Percentiles rank a stretch among this genome's conserved stretches.
These are phyloP conservation scores for Moesziomyces sp. DNA, from an alignment of 1,284 basidiomycete species.

Conservation along the genomic window DNA sequence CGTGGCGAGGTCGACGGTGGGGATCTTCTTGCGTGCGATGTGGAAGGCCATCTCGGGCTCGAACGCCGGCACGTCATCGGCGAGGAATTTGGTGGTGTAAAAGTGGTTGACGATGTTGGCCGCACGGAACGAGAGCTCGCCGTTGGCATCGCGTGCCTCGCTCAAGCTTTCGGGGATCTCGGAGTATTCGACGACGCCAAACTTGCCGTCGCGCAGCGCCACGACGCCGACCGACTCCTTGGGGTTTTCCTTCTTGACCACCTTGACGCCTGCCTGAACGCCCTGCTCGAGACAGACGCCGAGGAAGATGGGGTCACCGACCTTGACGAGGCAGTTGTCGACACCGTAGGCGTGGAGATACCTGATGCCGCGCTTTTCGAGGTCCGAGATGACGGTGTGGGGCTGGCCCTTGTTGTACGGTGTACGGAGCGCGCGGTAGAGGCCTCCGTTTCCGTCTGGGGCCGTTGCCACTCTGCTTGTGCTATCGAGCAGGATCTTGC, in stretches of 20 bases:
- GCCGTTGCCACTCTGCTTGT: slow-evolving; percentile 85
- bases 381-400: slow-evolving; percentile 84
- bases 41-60: slow-evolving; percentile 93
- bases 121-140: slow-evolving; percentile 82
- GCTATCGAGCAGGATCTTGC: slow-evolving; percentile 89
- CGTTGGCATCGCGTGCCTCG: slow-evolving; percentile 77
- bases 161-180: slow-evolving; percentile 91
- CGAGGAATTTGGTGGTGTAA: slow-evolving; percentile 89
- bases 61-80: slow-evolving; percentile 78
- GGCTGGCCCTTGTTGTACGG: slow-evolving; percentile 72
- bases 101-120: slow-evolving; percentile 99
- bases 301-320: slow-evolving; percentile 96
- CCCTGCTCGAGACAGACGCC: slow-evolving; percentile 88
- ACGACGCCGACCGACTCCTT: slow-evolving; percentile 95
- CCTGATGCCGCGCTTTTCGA: slow-evolving; percentile 79
- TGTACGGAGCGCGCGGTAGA: slow-evolving; percentile 89
- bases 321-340: slow-evolving; percentile 97
- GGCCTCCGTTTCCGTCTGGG: slow-evolving; percentile 96
- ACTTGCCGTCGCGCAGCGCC: slow-evolving; percentile 82
- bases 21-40: slow-evolving; percentile 97
- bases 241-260: slow-evolving; percentile 87
- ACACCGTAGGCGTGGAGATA: slow-evolving; percentile 97
- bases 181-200: slow-evolving; percentile 95
- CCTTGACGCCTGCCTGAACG: slow-evolving; percentile 92
- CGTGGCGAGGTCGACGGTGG: slow-evolving; percentile 74